A percentile compares a stretch with the other conserved stretches of the same genome.
phyloP scores from a whole-genome alignment of 2,329 filamentous ascomycete genomes.

The Setomelanomma holmii region DNA sequence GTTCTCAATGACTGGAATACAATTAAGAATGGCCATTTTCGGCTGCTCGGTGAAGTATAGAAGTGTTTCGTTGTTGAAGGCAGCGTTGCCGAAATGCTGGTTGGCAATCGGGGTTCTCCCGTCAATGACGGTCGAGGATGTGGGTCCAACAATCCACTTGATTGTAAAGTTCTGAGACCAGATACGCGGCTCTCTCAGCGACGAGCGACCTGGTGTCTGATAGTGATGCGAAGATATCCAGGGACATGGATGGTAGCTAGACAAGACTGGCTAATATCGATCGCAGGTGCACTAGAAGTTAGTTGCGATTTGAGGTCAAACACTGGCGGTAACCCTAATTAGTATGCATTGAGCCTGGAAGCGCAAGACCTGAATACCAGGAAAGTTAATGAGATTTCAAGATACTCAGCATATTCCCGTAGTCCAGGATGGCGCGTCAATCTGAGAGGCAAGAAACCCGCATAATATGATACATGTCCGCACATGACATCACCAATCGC shows the following conservation, averaged over 20 bases:
- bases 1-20: conserved; percentile 19
- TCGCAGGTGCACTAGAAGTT: too few relatives aligned
- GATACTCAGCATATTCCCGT: background rate
- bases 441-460: background rate
- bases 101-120: too few relatives aligned
- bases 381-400: too few relatives aligned
- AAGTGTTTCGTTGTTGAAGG: background rate
- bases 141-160: conserved; percentile 1
- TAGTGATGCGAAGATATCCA: too few relatives aligned
- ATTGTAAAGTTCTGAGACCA: conserved; percentile 1
- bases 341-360: too few relatives aligned
- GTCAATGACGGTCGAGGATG: background rate
- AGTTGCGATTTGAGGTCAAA: too few relatives aligned
- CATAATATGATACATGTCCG: background rate
- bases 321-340: too few relatives aligned
- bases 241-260: too few relatives aligned
- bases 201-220: too few relatives aligned
- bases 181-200: background rate
- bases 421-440: background rate
- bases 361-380: too few relatives aligned
- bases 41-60: conserved; percentile 11
- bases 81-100: too few relatives aligned
- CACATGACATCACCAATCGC: background rate
- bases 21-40: conserved; percentile 13
- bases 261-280: too few relatives aligned